Conservation (phyloP, 164 flowering plant species). For the Litsea cubeba region DNA sequence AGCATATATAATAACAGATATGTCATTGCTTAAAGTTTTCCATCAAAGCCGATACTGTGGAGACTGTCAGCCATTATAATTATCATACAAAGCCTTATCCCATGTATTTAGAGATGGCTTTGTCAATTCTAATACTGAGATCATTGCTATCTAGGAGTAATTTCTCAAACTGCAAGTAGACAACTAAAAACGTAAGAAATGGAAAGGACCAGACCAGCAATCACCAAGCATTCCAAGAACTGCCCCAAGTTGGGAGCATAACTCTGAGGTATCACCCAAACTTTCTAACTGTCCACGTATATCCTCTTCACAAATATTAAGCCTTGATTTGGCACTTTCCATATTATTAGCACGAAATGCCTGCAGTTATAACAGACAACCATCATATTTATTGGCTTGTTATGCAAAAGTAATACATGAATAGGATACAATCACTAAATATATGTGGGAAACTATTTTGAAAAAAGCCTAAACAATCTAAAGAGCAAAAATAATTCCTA, state of each 20-base stretch:
- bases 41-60: not conserved
- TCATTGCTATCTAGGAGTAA: not conserved
- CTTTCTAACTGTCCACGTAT: conserved; percentile 68
- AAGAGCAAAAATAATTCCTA: not conserved
- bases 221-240: conserved; percentile 99
- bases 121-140: not conserved
- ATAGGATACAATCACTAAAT: not conserved
- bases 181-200: not conserved
- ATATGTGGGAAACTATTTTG: not conserved
- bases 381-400: not conserved
- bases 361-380: conserved; percentile 31
- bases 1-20: not conserved
- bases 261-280: conserved; percentile 62
- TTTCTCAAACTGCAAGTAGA: not conserved
- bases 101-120: not conserved
- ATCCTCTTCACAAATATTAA: conserved; percentile 74
- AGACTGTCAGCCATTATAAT: no score
- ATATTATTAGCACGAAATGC: conserved; percentile 87
- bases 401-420: not conserved
- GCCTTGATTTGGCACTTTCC: conserved; percentile 93
- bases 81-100: not conserved
- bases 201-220: conserved; percentile 60
- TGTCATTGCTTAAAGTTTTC: not conserved
- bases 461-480: not conserved
- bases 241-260: conserved; percentile 97